A percentile compares a stretch with the other conserved stretches of the same genome.
These are phyloP conservation scores for Cladosporium oxysporum DNA, from an alignment of 2,329 filamentous ascomycete genomes.

Conservation along the genomic window DNA sequence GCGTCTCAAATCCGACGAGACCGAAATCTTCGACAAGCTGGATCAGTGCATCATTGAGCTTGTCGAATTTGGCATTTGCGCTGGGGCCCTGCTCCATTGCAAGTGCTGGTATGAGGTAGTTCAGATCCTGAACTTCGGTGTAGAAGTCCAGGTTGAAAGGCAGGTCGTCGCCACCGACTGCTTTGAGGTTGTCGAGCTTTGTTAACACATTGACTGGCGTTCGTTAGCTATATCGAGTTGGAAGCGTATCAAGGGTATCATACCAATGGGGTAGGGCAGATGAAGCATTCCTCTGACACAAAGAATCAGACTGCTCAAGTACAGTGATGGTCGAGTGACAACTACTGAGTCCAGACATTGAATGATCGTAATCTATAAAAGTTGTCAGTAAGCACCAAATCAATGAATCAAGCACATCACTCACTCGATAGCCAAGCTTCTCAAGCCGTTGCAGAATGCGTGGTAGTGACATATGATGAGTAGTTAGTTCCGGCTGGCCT, in stretches of 20 bases:
- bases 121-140: slow-evolving; percentile 92
- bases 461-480: slow-evolving; percentile 86
- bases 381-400: slow-evolving; percentile 56
- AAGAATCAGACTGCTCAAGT: slow-evolving; percentile 89
- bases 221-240: background rate
- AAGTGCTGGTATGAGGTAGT: slow-evolving; percentile 77
- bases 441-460: slow-evolving; percentile 90
- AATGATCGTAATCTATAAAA: slow-evolving; percentile 77
- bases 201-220: slow-evolving; percentile 79
- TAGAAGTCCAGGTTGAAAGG: slow-evolving; percentile 97
- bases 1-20: slow-evolving; percentile 85
- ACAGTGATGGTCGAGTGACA: slow-evolving; percentile 88
- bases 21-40: slow-evolving; percentile 86
- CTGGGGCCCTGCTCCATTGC: slow-evolving; percentile 66
- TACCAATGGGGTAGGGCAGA: slow-evolving; percentile 82
- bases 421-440: slow-evolving; percentile 87
- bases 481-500: slow-evolving; percentile 95
- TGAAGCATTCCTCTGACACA: slow-evolving; percentile 96
- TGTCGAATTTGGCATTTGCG: slow-evolving; percentile 65
- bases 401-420: slow-evolving; percentile 85
- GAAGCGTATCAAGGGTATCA: background rate
- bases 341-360: slow-evolving; percentile 94
- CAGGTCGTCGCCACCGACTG: slow-evolving; percentile 70
- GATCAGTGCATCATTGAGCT: slow-evolving; percentile 83
- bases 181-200: slow-evolving; percentile 91